Percentiles rank a stretch among this genome's conserved stretches.
Evolutionary conservation across 106 monocot species (phyloP).

Genomic region (Phalaenopsis aphrodite): DNA sequence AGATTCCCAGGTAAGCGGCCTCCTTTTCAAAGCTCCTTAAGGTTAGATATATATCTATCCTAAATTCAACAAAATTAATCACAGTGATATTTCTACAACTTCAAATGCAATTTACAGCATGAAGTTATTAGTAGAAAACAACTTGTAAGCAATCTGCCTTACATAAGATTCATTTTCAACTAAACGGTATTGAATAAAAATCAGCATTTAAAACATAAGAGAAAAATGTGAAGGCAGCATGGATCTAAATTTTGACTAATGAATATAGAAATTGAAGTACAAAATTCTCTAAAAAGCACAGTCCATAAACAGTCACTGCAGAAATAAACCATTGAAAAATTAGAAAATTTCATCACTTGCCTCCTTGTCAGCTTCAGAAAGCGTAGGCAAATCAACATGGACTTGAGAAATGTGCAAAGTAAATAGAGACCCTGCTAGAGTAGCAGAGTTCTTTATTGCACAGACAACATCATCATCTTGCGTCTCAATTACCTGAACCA

Average conservation of each 20-base stretch:
- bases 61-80: neutral
- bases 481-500: slow-evolving; percentile 59
- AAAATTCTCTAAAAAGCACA: neutral
- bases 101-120: neutral
- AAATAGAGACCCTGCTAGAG: slow-evolving; percentile 71
- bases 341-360: slow-evolving; percentile 21
- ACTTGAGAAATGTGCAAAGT: slow-evolving; percentile 78
- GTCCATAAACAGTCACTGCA: neutral
- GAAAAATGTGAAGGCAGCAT: neutral
- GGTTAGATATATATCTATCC: neutral
- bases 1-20: neutral
- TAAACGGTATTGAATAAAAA: neutral
- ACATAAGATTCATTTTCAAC: neutral
- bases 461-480: slow-evolving; percentile 84
- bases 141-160: neutral
- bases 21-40: neutral
- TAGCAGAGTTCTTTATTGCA: slow-evolving; percentile 78
- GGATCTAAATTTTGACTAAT: neutral
- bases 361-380: slow-evolving; percentile 80
- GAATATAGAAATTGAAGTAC: neutral
- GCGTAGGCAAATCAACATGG: slow-evolving; percentile 74
- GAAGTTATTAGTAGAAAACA: neutral
- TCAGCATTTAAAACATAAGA: neutral
- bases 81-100: neutral
- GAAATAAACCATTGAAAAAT: neutral